phyloP scores from a whole-genome alignment of 2,329 filamentous ascomycete genomes.

The Scedosporium aurantiacum region DNA sequence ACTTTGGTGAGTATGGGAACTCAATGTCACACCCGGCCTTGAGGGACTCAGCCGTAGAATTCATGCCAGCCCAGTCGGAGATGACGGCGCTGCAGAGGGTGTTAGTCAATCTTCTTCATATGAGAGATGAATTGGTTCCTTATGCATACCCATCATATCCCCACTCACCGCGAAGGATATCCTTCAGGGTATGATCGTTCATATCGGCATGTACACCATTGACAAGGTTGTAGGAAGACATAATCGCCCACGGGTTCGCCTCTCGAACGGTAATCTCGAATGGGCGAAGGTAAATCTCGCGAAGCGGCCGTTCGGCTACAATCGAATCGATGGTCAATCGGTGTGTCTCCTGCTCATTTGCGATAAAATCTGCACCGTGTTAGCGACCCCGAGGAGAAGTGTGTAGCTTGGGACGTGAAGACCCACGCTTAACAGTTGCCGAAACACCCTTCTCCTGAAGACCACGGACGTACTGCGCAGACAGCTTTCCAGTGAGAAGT shows the following conservation, averaged over 20 bases:
- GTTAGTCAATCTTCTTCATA: background rate
- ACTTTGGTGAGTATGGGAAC: constrained; percentile 44
- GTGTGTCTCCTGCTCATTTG: constrained; percentile 63
- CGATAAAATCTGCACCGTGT: constrained; percentile 43
- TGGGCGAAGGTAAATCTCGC: constrained; percentile 63
- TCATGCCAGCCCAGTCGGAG: constrained; percentile 48
- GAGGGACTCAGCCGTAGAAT: constrained; percentile 44
- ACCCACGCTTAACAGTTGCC: constrained; percentile 65
- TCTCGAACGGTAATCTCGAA: constrained; percentile 64
- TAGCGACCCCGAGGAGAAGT: constrained; percentile 2
- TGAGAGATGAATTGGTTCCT: background rate
- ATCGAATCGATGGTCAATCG: constrained; percentile 53
- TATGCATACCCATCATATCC: constrained; percentile 42
- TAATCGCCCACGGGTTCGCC: constrained; percentile 57
- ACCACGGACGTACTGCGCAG: constrained; percentile 60
- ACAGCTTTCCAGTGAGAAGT: constrained; percentile 61
- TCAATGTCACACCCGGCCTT: constrained; percentile 47
- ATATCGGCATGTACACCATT: constrained; percentile 52
- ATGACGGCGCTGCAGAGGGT: constrained; percentile 28
- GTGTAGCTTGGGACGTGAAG: background rate
- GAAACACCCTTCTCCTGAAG: constrained; percentile 63
- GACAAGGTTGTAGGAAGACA: constrained; percentile 58
- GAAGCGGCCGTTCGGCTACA: constrained; percentile 52
- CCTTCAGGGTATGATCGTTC: constrained; percentile 41
- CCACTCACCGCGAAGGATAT: constrained; percentile 51